phyloP scores from a whole-genome alignment of 768 basidiomycete species.

The Tylopilus plumbeoviolaceoides region DNA sequence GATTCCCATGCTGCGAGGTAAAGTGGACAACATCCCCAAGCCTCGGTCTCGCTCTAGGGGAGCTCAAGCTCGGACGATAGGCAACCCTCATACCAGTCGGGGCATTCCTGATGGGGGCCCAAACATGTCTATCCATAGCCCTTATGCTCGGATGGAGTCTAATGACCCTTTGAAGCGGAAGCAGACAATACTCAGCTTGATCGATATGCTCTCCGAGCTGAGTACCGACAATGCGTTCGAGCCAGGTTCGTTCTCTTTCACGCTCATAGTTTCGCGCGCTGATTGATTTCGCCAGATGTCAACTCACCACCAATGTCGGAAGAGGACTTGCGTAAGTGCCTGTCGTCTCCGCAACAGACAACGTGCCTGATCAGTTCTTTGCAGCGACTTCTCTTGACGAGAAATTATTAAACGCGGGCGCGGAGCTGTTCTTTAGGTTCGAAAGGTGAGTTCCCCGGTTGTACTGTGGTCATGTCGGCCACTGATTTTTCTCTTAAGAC shows the following conservation, averaged over 20 bases:
- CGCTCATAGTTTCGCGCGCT: neutral
- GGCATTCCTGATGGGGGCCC: constrained; percentile 27
- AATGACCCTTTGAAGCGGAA: constrained; percentile 35
- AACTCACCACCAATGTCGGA: constrained; percentile 35
- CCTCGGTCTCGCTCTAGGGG: constrained; percentile 26
- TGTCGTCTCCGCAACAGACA: neutral
- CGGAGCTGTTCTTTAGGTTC: constrained; percentile 45
- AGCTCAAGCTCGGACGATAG: constrained; percentile 24
- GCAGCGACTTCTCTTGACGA: constrained; percentile 45
- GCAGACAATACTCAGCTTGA: constrained; percentile 43
- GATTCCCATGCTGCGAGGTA: constrained; percentile 31
- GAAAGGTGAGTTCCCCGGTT: constrained; percentile 35
- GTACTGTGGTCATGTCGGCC: neutral
- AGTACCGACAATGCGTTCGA: constrained; percentile 36
- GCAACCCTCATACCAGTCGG: constrained; percentile 21
- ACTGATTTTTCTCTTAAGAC: constrained; percentile 28
- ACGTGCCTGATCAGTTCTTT: constrained; percentile 8
- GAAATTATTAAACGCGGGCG: constrained; percentile 46
- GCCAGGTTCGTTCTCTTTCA: constrained; percentile 26
- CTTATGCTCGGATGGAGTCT: constrained; percentile 28
- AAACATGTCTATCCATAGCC: constrained; percentile 22
- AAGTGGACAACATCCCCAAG: constrained; percentile 23
- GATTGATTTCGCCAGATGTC: constrained; percentile 17
- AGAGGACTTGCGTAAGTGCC: constrained; percentile 39
- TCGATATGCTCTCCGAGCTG: constrained; percentile 45